A percentile compares a stretch with the other conserved stretches of the same genome.
These are phyloP conservation scores for Candida manassasensis DNA, from an alignment of 805 yeast genomes.

Conservation along the genomic window DNA sequence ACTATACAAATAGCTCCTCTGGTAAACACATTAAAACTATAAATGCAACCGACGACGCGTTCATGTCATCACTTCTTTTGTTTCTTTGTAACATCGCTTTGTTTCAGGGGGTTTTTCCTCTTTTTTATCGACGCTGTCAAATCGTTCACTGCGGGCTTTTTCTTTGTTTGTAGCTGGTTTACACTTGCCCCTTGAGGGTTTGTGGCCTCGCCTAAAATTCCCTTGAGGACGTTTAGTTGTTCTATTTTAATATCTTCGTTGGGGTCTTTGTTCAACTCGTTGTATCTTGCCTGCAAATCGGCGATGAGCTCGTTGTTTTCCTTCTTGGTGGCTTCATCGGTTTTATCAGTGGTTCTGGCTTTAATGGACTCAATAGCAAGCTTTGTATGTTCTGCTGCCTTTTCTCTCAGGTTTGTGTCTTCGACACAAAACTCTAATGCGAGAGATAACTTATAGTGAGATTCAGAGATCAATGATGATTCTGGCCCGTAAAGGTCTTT, in stretches of 20 bases:
- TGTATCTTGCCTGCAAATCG: slow-evolving; percentile 53
- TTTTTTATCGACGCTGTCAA: slow-evolving; percentile 61
- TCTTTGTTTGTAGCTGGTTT: slow-evolving; percentile 41
- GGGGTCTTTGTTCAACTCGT: slow-evolving; percentile 52
- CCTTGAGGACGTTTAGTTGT: slow-evolving; percentile 50
- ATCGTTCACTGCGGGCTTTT: slow-evolving; percentile 47
- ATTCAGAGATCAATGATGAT: slow-evolving; percentile 67
- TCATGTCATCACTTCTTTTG: no score
- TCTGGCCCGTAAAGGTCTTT: slow-evolving; percentile 43
- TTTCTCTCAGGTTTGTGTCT: slow-evolving; percentile 39
- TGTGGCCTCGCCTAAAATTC: slow-evolving; percentile 48
- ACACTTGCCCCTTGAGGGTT: slow-evolving; percentile 24
- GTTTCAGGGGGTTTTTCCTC: slow-evolving; percentile 27
- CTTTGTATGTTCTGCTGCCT: slow-evolving; percentile 52
- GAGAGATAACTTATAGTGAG: slow-evolving; percentile 73
- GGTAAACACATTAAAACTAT: no score
- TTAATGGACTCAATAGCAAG: slow-evolving; percentile 45
- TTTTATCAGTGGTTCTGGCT: slow-evolving; percentile 36
- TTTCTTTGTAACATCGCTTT: slow-evolving; percentile 4
- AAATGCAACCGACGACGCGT: no score
- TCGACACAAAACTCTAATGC: slow-evolving; percentile 72
- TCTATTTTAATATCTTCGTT: slow-evolving; percentile 45
- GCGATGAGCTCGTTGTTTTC: slow-evolving; percentile 44
- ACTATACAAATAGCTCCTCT: no score
- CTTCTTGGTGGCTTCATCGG: slow-evolving; percentile 37